phyloP scores from a whole-genome alignment of 257 asterid species.

The Gentiana straminea region DNA sequence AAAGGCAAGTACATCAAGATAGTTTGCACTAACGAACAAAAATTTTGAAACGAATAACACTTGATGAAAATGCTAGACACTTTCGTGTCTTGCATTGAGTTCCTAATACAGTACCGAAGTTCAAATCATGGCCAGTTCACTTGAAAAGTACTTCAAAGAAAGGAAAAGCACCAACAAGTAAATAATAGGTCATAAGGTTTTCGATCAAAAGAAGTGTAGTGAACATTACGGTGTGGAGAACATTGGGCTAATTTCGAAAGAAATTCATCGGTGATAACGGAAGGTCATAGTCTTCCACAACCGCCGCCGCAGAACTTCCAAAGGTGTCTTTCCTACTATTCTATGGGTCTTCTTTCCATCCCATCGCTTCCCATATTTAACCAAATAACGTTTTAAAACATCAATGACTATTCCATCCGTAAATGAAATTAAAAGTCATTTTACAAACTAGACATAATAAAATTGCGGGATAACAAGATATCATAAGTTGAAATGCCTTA shows the following conservation, averaged over 20 bases:
- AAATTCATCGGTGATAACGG: conserved; percentile 54
- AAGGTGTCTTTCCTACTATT: conserved; percentile 65
- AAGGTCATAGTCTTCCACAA: conserved; percentile 64
- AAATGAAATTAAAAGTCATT: conserved; percentile 4
- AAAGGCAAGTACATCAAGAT: no score
- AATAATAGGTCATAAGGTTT: no score
- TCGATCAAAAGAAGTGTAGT: conserved; percentile 9
- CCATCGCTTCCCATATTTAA: conserved; percentile 81
- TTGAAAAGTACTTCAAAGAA: neutral
- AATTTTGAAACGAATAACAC: no score
- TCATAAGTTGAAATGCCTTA: no score
- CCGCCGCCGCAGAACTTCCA: conserved; percentile 61
- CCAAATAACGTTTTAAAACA: conserved; percentile 49
- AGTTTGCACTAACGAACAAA: no score
- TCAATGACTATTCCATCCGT: conserved; percentile 70
- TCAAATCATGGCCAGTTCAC: neutral
- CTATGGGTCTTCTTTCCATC: conserved; percentile 43
- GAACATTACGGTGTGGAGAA: conserved; percentile 51
- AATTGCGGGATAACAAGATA: neutral
- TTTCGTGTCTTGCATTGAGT: no score
- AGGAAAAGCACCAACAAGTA: neutral
- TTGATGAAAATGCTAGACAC: no score
- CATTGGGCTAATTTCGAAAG: conserved; percentile 44
- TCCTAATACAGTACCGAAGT: no score
- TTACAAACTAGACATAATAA: neutral